Base-by-base conservation (phyloP, 2,329 filamentous ascomycete genomes). In the Capronia coronata region DNA sequence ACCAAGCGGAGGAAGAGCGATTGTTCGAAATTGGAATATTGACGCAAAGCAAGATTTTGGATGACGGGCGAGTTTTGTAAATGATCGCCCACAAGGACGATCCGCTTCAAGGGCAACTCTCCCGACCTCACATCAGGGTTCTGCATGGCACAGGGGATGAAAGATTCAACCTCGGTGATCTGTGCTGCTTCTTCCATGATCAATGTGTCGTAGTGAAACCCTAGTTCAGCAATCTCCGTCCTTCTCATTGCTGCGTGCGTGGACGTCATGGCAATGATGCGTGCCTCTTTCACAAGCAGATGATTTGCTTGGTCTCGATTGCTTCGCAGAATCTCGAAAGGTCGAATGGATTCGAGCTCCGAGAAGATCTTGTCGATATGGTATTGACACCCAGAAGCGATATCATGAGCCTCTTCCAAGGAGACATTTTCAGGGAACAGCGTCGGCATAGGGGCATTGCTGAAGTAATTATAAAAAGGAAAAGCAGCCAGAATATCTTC, bases 151-250 rank as follows among this genome's bases (percentile, higher is more conserved):
- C 95, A 75, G 0, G 93, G 93, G 56, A 98, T 88, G 69, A 98
- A 97, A 57, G 88, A 94, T 65, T 98, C 93, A 39, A 96, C 86
- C 67, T 98, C 93, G 0, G 91, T 98, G 63, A 98, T 91, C 64
- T 98, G 93, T 10, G 93, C 93, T 3, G 93, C 91, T 75, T 98
- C 93, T 71, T 98, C 93, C 86, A 98, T 96, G 46, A 98, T 78
- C 10, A 98, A 86, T 57, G 95, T 98, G 72, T 97, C 90, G 62
- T 98, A 98, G 60, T 88, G 87, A 69, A 98, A 98, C 13, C 90
- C 90, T n/a, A 97, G 77, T 13, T 80, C 77, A 1, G 88, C 85
- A 61, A 98, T 97, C 62, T 97, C 91, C 56, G 87, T 82, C 55
- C 91, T 78, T 54, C 89, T 82, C 78, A 98, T 98, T 1, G 93